These are phyloP conservation scores for Podospora australis DNA, from an alignment of 495 filamentous ascomycete genomes.

Conservation along the genomic window DNA sequence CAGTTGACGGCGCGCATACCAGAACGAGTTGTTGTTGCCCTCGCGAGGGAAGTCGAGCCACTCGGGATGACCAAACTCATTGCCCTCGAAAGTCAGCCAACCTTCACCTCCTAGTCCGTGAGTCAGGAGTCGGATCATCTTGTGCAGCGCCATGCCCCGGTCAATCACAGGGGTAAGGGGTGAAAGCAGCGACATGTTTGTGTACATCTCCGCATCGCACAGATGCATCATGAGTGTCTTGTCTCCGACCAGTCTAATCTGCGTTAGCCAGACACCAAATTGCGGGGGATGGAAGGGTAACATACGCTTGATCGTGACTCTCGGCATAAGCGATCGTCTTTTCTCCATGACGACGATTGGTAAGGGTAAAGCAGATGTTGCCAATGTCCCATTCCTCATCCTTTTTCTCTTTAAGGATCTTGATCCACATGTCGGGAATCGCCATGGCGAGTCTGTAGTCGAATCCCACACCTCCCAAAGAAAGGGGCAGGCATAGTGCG, in stretches of 20 bases:
- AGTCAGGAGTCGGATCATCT: slow-evolving; percentile 92
- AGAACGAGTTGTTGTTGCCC: slow-evolving; percentile 93
- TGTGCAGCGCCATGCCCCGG: slow-evolving; percentile 86
- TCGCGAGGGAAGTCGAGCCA: slow-evolving; percentile 98
- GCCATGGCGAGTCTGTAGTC: slow-evolving; percentile 98
- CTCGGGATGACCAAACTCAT: slow-evolving; percentile 97
- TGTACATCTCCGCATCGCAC: slow-evolving; percentile 95
- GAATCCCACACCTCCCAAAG: slow-evolving; percentile 87
- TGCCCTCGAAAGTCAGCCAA: slow-evolving; percentile 97
- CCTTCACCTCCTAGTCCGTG: slow-evolving; percentile 94
- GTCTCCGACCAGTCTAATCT: slow-evolving; percentile 85
- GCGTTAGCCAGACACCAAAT: slow-evolving; percentile 4
- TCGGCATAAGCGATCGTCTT: slow-evolving; percentile 98
- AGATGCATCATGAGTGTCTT: slow-evolving; percentile 97
- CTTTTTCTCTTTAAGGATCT: slow-evolving; percentile 86
- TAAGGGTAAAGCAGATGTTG: slow-evolving; percentile 75
- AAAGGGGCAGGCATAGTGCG: slow-evolving; percentile 77
- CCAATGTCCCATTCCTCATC: slow-evolving; percentile 93
- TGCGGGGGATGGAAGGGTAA: slow-evolving; percentile 11
- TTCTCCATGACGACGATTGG: slow-evolving; percentile 89
- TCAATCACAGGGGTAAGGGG: slow-evolving; percentile 86
- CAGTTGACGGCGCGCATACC: slow-evolving; percentile 92
- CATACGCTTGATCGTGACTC: slow-evolving; percentile 97
- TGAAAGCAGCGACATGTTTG: slow-evolving; percentile 84
- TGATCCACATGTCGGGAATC: slow-evolving; percentile 98